Base-by-base conservation (phyloP, 148 eudicot species). In the Fagopyrum tataricum region DNA sequence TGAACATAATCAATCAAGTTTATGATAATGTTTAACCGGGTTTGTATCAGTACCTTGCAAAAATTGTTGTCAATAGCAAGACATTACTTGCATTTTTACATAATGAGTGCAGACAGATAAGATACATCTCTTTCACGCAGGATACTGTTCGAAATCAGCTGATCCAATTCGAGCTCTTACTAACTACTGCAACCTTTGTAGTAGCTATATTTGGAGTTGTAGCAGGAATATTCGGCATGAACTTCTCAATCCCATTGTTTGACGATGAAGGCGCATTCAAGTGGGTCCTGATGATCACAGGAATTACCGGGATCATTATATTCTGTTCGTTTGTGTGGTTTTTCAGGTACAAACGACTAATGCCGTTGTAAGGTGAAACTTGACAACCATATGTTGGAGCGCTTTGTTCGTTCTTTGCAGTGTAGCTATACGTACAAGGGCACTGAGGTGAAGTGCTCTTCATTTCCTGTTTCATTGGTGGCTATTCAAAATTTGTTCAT, bases 71-170 rank as follows among this genome's bases (percentile, higher is more conserved):
- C 23, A 7, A 53, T 53, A 20, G 59, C 59, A 61, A 61, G 14
- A 6, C 41, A 12, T 9, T 4, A 40, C 70, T 9, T 26, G 42
- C 69, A 53, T 53, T 53, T 53, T 55, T 1, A 55, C 26, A 20
- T 1, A 20, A 55, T 20, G 24, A 20, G 55, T 49, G 55, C 61
- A 55, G 37, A 31, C 31, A 55, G 31, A 55, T 55, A n/a, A 1
- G 20, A 15, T 13, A 64, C 8, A 14, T 9, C 51, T 46, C n/a
- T 68, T 13, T 26, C 44, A 37, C 82, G 78, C 97, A 96, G 99
- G 99, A 92, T 76, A 96, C 86, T 72, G 99, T 91, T 12, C 89
- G 97, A 73, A 96, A 96, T 86, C 97, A 96, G 82, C 96, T 96
- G 80, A 92, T 96, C 58, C 97, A 92, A 78, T 96, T 92, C 13